phyloP scores from a whole-genome alignment of 1,284 basidiomycete genomes.

The Athelia sp. region DNA sequence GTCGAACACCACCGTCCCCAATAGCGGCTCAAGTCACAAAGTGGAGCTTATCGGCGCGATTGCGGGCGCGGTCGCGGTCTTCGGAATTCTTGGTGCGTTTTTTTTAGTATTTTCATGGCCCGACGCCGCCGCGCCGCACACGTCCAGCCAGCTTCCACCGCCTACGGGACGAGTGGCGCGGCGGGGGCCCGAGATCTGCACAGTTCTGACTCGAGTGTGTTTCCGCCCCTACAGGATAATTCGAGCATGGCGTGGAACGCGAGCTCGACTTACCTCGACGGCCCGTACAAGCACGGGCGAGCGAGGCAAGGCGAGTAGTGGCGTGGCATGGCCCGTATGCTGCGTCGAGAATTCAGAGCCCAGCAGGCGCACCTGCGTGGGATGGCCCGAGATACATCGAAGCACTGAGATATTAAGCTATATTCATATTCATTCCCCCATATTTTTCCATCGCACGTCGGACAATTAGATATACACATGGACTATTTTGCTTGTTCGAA shows the following conservation, averaged over 20 bases:
- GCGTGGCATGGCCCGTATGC: not conserved
- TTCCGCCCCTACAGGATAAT: slow-evolving; percentile 53
- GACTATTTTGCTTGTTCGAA: no score
- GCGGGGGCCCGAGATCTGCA: slow-evolving; percentile 14
- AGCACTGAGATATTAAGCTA: no score
- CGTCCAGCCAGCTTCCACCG: not conserved
- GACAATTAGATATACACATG: no score
- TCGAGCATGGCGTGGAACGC: slow-evolving; percentile 46
- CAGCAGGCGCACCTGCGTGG: not conserved
- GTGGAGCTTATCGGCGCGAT: slow-evolving; percentile 15
- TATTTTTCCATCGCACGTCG: no score
- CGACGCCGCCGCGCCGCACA: slow-evolving; percentile 24
- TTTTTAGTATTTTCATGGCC: slow-evolving; percentile 20
- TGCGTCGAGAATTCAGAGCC: no score
- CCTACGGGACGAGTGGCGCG: slow-evolving; percentile 1
- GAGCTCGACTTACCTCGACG: slow-evolving; percentile 33
- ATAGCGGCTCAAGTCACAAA: slow-evolving; percentile 8
- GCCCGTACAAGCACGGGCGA: not conserved
- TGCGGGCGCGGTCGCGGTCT: slow-evolving; percentile 18
- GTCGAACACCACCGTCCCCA: slow-evolving; percentile 5
- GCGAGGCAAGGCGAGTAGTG: not conserved
- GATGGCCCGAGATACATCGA: not conserved
- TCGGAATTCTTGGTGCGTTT: slow-evolving; percentile 22
- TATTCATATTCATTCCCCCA: no score
- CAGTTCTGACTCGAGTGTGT: slow-evolving; percentile 52